phyloP scores from a whole-genome alignment of 805 yeast species.

The Saccharomycopsis lassenensis region DNA sequence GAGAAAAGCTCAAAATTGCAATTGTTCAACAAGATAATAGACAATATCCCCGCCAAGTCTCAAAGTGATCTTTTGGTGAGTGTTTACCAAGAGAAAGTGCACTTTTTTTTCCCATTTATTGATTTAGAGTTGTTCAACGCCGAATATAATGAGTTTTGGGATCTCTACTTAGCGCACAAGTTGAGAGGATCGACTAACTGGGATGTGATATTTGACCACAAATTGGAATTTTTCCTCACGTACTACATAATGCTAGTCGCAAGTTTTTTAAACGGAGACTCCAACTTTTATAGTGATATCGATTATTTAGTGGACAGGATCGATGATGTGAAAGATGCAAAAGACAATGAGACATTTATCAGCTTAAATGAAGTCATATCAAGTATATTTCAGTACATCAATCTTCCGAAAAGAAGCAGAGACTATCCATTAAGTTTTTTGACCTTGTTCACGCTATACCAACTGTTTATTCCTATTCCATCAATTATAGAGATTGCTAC shows the following conservation, averaged over 20 bases:
- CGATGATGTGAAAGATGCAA: too few species aligned
- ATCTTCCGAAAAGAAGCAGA: constrained; percentile 36
- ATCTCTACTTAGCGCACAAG: constrained; percentile 1
- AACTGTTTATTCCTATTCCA: constrained; percentile 44
- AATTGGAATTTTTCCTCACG: constrained; percentile 6
- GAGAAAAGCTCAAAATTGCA: neutral
- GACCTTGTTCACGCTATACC: constrained; percentile 38
- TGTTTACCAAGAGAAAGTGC: neutral
- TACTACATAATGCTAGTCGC: constrained; percentile 10
- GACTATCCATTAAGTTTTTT: constrained; percentile 31
- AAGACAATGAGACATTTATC: too few species aligned
- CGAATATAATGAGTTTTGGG: constrained; percentile 5
- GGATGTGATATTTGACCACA: constrained; percentile 1
- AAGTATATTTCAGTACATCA: constrained; percentile 3
- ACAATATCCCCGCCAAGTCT: constrained; percentile 6
- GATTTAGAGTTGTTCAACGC: constrained; percentile 5
- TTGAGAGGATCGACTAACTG: neutral
- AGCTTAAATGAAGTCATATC: constrained; percentile 1
- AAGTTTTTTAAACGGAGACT: neutral
- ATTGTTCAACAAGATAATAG: neutral
- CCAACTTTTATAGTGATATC: neutral
- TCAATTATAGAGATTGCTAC: constrained; percentile 45
- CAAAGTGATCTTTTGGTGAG: constrained; percentile 2
- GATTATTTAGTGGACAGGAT: too few species aligned
- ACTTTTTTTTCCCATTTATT: constrained; percentile 8